These are phyloP conservation scores for Boletus rubescentipes DNA, from an alignment of 768 basidiomycete species.

Conservation along the genomic window DNA sequence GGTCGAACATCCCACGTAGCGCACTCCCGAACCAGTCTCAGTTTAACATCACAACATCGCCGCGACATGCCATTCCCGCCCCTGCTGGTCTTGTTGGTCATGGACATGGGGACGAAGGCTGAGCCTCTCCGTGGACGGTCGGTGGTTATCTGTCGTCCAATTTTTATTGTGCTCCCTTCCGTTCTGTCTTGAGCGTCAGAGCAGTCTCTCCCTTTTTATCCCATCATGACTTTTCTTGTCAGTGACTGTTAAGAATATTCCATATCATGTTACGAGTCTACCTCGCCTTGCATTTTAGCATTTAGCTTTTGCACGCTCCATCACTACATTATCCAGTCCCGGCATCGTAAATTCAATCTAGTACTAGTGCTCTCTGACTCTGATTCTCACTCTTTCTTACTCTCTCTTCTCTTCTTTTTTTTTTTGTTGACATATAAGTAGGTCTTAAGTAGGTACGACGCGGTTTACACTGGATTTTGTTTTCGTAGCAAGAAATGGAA, in stretches of 20 bases:
- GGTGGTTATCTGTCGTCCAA: conserved; percentile 2
- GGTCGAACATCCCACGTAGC: conserved; percentile 47
- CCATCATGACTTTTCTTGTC: conserved; percentile 1
- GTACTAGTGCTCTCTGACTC: conserved; percentile 14
- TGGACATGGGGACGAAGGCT: conserved; percentile 29
- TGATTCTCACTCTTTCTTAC: neutral
- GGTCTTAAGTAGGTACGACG: no score
- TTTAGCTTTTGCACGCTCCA: conserved; percentile 9
- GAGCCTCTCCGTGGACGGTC: conserved; percentile 26
- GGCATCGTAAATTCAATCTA: conserved; percentile 29
- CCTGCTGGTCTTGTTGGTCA: conserved; percentile 8
- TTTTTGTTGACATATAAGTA: conserved; percentile 18
- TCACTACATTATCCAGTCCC: conserved; percentile 28
- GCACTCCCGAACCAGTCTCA: conserved; percentile 49
- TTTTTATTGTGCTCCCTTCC: neutral
- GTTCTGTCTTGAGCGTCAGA: neutral
- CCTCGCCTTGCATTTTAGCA: conserved; percentile 20
- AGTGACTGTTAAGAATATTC: conserved; percentile 18
- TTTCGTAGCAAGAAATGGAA: conserved; percentile 10
- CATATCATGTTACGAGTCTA: conserved; percentile 7
- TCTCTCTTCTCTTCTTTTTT: neutral
- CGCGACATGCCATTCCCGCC: conserved; percentile 13
- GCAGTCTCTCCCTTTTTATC: neutral
- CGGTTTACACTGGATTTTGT: conserved; percentile 13
- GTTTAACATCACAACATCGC: conserved; percentile 42